Conservation (phyloP, 192 early-diverging fungal species). For the Coemansia sp. region DNA sequence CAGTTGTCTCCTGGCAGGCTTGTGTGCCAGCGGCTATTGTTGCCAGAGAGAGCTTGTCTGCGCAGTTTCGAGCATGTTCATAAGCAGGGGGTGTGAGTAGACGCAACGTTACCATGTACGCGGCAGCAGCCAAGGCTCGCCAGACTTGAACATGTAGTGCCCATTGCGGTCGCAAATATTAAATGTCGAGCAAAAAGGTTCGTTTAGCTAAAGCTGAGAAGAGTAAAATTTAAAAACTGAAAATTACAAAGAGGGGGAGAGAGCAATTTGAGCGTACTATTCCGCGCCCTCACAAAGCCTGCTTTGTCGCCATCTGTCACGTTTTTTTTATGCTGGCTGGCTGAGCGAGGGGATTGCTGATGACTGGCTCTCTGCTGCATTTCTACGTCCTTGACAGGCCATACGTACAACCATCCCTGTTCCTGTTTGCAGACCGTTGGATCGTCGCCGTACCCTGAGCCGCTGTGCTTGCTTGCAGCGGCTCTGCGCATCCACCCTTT, state of each 20-base stretch:
- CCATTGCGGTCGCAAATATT: constrained; percentile 25
- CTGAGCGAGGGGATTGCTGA: background rate
- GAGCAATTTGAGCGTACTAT: background rate
- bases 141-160: constrained; percentile 44
- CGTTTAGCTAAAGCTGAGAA: background rate
- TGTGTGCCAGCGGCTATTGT: constrained; percentile 4
- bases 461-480: background rate
- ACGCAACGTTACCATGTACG: constrained; percentile 20
- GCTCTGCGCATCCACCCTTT: background rate
- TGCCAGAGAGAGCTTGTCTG: background rate
- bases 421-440: background rate
- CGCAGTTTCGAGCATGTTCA: background rate
- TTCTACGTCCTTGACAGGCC: background rate
- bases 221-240: constrained; percentile 5
- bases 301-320: background rate
- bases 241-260: background rate
- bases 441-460: background rate
- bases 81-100: background rate
- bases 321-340: background rate
- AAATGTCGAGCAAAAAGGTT: constrained; percentile 9
- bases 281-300: background rate
- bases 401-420: background rate
- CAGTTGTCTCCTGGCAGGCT: background rate
- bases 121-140: constrained; percentile 25
- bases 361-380: background rate